Base-by-base conservation (phyloP, 768 basidiomycete genomes). In the Calocera viscosa region DNA sequence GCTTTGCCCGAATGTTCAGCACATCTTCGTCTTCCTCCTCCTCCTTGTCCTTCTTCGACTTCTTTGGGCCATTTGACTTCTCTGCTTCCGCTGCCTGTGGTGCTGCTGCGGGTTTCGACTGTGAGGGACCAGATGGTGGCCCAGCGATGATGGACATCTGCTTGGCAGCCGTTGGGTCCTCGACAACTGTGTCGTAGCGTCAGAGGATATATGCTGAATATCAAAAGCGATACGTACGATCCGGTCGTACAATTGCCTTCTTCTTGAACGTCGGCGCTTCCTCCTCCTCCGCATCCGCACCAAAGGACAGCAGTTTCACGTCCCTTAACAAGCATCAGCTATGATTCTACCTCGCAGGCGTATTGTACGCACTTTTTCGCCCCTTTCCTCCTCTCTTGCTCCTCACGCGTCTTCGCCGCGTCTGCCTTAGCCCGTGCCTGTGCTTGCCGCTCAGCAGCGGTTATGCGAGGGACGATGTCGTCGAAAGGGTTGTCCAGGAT, bases 381-480 rank as follows among this genome's bases (percentile, higher is more conserved):
- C 28, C 88, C 86, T 70, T 85, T 86, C 67, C 85, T 80, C 39
- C 85, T 81, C 68, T 83, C 81, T 38, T 81, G 83, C 70, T 91
- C 89, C 71, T 91, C 91, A n/a, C 89, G 79, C 74, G 92, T 89
- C 64, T 82, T 81, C 71, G 87, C 87, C 0, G 83, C 86, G 68
- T 85, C 81, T 72, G 91, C 86, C 41, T 85, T 83, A 1, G 94
- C 95, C 65, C 82, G 82, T 69, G 87, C 87, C 74, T 99, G 96
- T 0, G 81, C 87, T 41, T 87, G 83, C 69, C 89, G 88, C 77
- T 98, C 96, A 1, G 86, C 91, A 0, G 94, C 93, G 0, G 96
- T 99, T 68, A 98, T 99, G 28, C 96, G 87, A 2, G 95, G 95
- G 39, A 94, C 83, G 70, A 98, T 96, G 73, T 98, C 94, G 65